Conservation (phyloP, 371 early-diverging fungal genomes). For the Phascolomyces articulosus region DNA sequence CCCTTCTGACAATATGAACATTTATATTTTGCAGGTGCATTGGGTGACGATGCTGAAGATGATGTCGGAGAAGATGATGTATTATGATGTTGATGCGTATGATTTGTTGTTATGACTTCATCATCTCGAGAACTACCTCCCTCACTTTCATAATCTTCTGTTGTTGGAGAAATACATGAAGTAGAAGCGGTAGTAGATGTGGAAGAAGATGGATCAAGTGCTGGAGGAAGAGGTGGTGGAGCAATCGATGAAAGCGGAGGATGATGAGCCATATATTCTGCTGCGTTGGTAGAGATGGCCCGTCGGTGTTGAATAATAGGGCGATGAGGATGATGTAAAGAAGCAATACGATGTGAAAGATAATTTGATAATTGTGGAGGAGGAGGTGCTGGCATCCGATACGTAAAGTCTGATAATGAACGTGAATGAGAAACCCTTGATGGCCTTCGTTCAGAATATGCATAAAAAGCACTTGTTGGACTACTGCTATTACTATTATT, state of each 20-base stretch:
- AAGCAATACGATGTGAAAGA: not conserved
- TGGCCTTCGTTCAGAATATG: not conserved
- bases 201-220: not conserved
- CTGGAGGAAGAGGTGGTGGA: not conserved
- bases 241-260: not conserved
- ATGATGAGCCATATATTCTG: constrained; percentile 10
- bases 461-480: not conserved
- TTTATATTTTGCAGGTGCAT: constrained; percentile 7
- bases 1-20: constrained; percentile 60
- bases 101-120: not conserved
- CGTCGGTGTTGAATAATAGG: constrained; percentile 8
- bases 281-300: constrained; percentile 9
- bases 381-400: not conserved
- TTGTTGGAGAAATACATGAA: not conserved
- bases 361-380: not conserved
- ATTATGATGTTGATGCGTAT: not conserved
- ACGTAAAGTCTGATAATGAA: not conserved
- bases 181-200: constrained; percentile 1
- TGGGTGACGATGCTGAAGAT: not conserved
- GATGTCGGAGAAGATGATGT: not conserved
- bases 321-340: not conserved
- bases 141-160: not conserved
- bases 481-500: too few species aligned
- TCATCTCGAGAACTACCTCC: not conserved
- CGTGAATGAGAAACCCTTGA: not conserved